phyloP scores from a whole-genome alignment of 176 grass and related monocot genomes.

The Avena atlantica region DNA sequence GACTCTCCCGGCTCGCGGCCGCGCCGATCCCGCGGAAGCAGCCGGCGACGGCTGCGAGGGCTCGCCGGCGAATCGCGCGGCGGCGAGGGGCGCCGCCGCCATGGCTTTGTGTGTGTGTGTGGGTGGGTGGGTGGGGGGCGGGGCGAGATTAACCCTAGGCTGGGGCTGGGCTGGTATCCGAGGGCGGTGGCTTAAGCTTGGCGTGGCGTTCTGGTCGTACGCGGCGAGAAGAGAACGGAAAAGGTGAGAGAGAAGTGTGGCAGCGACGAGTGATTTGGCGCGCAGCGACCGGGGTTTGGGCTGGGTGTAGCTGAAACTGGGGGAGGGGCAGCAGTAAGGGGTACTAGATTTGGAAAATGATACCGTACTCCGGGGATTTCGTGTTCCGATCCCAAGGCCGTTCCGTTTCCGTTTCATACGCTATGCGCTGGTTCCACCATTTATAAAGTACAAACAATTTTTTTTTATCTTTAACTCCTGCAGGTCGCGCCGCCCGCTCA shows the following conservation, averaged over 20 bases:
- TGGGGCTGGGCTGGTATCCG: neutral
- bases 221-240: conserved; percentile 31
- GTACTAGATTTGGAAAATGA: too few species aligned
- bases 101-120: neutral
- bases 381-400: too few species aligned
- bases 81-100: conserved; percentile 39
- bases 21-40: neutral
- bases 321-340: neutral
- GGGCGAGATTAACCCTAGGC: neutral
- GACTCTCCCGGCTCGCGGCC: neutral
- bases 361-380: too few species aligned
- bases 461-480: too few species aligned
- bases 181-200: neutral
- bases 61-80: conserved; percentile 37
- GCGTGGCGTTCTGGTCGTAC: neutral
- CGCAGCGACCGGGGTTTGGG: conserved; percentile 30
- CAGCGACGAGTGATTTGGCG: conserved; percentile 31
- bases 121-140: too few species aligned
- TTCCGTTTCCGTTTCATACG: too few species aligned
- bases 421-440: too few species aligned
- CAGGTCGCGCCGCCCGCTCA: too few species aligned
- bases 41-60: neutral
- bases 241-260: neutral
- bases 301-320: neutral
- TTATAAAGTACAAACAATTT: too few species aligned